phyloP scores from a whole-genome alignment of 352 stramenopile genomes.

The Phytophthora pinifolia region DNA sequence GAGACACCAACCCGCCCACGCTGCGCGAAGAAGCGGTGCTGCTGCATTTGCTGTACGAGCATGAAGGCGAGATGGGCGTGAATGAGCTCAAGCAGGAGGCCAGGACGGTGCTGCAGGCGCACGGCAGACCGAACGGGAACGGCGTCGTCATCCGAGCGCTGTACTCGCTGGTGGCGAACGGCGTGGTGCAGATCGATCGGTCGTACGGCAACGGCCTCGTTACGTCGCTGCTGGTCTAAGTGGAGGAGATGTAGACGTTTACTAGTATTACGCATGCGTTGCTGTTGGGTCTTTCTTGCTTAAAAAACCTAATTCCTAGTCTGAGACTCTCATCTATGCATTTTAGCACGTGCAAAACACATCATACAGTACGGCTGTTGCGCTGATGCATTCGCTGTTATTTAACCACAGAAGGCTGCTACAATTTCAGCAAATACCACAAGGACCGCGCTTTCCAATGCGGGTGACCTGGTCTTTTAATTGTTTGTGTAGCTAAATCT shows the following conservation, averaged over 20 bases:
- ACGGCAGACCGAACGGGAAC: slow-evolving; percentile 47
- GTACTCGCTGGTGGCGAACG: slow-evolving; percentile 68
- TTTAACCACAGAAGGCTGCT: too few relatives aligned
- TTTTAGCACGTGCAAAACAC: too few relatives aligned
- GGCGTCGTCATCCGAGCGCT: slow-evolving; percentile 53
- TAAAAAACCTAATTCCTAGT: too few relatives aligned
- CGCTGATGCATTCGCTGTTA: too few relatives aligned
- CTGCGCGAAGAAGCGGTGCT: slow-evolving; percentile 60
- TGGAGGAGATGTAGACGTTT: background rate
- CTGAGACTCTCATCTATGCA: too few relatives aligned
- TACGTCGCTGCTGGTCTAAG: slow-evolving; percentile 60
- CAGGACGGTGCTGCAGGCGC: slow-evolving; percentile 37
- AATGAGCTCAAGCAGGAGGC: slow-evolving; percentile 62
- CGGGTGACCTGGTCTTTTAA: too few relatives aligned
- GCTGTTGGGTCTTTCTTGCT: too few relatives aligned
- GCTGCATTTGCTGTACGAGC: slow-evolving; percentile 58
- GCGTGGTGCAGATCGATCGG: slow-evolving; percentile 72
- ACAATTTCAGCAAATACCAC: too few relatives aligned
- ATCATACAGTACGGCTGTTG: too few relatives aligned
- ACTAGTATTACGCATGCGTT: background rate
- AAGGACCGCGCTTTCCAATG: too few relatives aligned
- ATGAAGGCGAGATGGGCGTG: slow-evolving; percentile 66
- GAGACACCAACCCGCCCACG: slow-evolving; percentile 44
- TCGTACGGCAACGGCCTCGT: slow-evolving; percentile 65
- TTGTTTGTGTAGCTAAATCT: too few relatives aligned